A percentile compares a stretch with the other conserved stretches of the same genome.
These are phyloP conservation scores for Xenosphaeropsis pyriputrescens DNA, from an alignment of 2,329 filamentous ascomycete species.

Conservation along the genomic window DNA sequence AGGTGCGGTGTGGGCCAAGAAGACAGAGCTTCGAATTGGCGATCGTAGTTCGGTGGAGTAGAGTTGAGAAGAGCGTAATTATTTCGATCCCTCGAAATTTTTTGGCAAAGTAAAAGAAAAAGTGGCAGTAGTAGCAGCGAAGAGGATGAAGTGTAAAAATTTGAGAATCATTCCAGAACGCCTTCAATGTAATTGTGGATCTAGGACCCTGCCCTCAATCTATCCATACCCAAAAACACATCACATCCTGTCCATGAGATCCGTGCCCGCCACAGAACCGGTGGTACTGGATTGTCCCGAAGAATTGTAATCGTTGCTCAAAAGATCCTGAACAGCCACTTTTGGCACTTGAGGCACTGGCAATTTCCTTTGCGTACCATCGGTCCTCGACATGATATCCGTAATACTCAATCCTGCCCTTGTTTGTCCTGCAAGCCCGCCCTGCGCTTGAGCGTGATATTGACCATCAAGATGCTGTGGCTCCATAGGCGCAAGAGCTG, in stretches of 20 bases:
- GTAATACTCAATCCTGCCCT: slow-evolving; percentile 65
- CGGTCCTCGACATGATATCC: slow-evolving; percentile 83
- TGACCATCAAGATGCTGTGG: slow-evolving; percentile 18
- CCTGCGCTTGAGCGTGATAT: slow-evolving; percentile 37
- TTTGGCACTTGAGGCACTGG: slow-evolving; percentile 86
- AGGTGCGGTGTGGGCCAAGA: too few relatives aligned
- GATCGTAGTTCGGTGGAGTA: too few relatives aligned
- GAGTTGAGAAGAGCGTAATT: too few relatives aligned
- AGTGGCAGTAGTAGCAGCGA: too few relatives aligned
- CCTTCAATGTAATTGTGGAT: too few relatives aligned
- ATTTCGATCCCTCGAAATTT: too few relatives aligned
- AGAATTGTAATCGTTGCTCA: slow-evolving; percentile 53
- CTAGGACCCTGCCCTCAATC: too few relatives aligned
- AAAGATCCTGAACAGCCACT: slow-evolving; percentile 72
- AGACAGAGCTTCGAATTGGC: too few relatives aligned
- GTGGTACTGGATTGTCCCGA: slow-evolving; percentile 66
- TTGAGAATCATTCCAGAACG: too few relatives aligned
- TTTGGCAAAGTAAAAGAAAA: too few relatives aligned
- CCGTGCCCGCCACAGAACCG: slow-evolving; percentile 63
- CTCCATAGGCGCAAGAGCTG: slow-evolving; percentile 58
- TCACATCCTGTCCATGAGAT: slow-evolving; percentile 42
- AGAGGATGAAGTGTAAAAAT: too few relatives aligned
- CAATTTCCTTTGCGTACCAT: slow-evolving; percentile 78
- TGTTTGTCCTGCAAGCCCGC: slow-evolving; percentile 31
- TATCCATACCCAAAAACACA: too few relatives aligned